Evolutionary conservation across 176 grass and related monocot species (phyloP).

Genomic region (sorghum (Sorghum bicolor)): Sorghum_bicolor_NCBIv3 NC_012872.2:58602001-58602500

Average conservation of each 20-base stretch:
- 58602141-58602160: slow-evolving; percentile 10
- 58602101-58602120: slow-evolving; percentile 25
- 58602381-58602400: slow-evolving; percentile 65
- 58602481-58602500: slow-evolving; percentile 59
- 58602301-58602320: slow-evolving; percentile 84
- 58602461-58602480: slow-evolving; percentile 34
- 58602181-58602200: slow-evolving; percentile 32
- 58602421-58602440: slow-evolving; percentile 68
- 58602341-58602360: slow-evolving; percentile 36
- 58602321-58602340: slow-evolving; percentile 70
- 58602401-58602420: slow-evolving; percentile 60
- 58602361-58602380: slow-evolving; percentile 55
- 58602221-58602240: slow-evolving; percentile 29
- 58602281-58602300: slow-evolving; percentile 18
- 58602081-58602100: slow-evolving; percentile 32
- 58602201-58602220: slow-evolving; percentile 37
- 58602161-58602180: slow-evolving; percentile 20
- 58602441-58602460: slow-evolving; percentile 54
- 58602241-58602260: slow-evolving; percentile 10
- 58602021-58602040: slow-evolving; percentile 36
- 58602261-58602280: slow-evolving; percentile 21
- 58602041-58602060: slow-evolving; percentile 40
- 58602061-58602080: slow-evolving; percentile 38
- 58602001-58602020: slow-evolving; percentile 37
- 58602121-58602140: neutral